A percentile compares a stretch with the other conserved stretches of the same genome.
These are phyloP conservation scores for Ganoderma meredithae DNA, from an alignment of 1,284 basidiomycete genomes.

Conservation along the genomic window DNA sequence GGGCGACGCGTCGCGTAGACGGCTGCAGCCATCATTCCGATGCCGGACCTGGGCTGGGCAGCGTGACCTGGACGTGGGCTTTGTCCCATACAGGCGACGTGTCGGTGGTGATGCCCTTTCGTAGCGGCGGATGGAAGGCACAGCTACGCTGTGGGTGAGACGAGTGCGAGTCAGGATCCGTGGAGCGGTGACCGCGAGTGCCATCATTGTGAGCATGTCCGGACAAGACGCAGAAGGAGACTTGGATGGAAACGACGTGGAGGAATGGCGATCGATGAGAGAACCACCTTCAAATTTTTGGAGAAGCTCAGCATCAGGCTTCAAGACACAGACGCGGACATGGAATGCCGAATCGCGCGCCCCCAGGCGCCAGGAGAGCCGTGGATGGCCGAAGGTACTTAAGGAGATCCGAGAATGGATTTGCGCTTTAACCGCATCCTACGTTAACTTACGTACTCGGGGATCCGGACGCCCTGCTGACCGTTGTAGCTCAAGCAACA, in stretches of 20 bases:
- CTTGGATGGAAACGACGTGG: not conserved
- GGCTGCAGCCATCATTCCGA: not conserved
- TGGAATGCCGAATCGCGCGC: not conserved
- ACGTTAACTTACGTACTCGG: slow-evolving; percentile 1
- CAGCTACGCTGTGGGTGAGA: not conserved
- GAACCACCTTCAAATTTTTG: not conserved
- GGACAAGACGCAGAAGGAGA: not conserved
- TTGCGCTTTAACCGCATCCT: not conserved
- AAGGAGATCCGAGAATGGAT: not conserved
- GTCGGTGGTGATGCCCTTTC: not conserved
- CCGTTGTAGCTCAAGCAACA: not conserved
- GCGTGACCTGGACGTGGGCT: not conserved
- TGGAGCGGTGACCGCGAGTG: not conserved
- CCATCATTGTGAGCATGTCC: not conserved
- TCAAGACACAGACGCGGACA: not conserved
- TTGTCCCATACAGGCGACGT: not conserved
- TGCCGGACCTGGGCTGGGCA: not conserved
- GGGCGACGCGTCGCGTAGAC: not conserved
- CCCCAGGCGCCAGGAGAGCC: not conserved
- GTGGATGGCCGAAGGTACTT: not conserved
- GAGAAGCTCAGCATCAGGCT: not conserved
- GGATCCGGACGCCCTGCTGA: not conserved
- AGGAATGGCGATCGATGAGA: not conserved
- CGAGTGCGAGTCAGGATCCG: not conserved
- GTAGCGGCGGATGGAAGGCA: not conserved